Base-by-base conservation (phyloP, 257 asterid species). In the Lycium ferocissimum region DNA sequence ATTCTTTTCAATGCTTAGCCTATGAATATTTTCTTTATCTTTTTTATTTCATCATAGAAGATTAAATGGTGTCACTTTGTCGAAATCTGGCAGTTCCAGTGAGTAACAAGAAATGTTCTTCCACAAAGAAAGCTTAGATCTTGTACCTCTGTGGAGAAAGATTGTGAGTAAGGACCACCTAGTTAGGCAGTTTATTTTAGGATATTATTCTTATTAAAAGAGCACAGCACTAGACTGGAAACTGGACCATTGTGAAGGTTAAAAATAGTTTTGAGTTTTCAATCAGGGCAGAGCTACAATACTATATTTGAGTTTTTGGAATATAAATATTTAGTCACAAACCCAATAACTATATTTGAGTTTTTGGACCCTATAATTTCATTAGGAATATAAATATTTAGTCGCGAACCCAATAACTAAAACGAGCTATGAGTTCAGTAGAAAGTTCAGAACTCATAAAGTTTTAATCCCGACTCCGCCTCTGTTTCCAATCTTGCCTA, bases 141-240 rank as follows among this genome's bases (percentile, higher is more conserved):
- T 73, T 47, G 59, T 58, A 73, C 7, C n/a, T 45, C 0, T 47
- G 59, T n/a, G 40, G 40, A 73, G 18, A n/a, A 11, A 45, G 58
- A 47, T n/a, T 73, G 80, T 20, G 59, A n/a, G 20, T n/a, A 45
- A 18, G 80, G 59, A 45, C 2, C 80, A 45, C 79, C 37, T 18
- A 18, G 58, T 71, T 71, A 72, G 57, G 4, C 57, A 72, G 57
- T 72, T 72, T 45, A 72, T 71, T 62, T 65, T 11, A 45, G 58
- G 80, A n/a, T 73, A 11, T 73, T 73, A 47, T 73, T 47, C 17
- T n/a, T 53, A n/a, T 45, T 45, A 20, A 43, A 73, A 47, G 40
- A 73, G 80, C 40, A n/a, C 80, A 47, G 6, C n/a, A 47, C 59
- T 47, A 73, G 35, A 20, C n/a, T 73, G 8, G 38, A 47, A 51